These are phyloP conservation scores for Agrocybe pediades DNA, from an alignment of 768 basidiomycete genomes.

Conservation along the genomic window DNA sequence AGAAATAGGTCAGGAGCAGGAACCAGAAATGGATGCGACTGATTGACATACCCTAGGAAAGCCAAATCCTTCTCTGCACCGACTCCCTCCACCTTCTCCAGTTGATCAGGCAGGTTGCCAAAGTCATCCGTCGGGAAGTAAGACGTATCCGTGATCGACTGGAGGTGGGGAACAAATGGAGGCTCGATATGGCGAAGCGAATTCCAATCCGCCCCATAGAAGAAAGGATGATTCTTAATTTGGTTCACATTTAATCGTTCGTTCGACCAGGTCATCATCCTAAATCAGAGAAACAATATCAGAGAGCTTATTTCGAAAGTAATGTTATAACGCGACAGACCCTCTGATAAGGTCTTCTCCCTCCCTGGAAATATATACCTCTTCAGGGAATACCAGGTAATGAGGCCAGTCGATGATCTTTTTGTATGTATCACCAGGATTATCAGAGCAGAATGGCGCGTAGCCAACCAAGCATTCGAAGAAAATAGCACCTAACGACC, in stretches of 20 bases:
- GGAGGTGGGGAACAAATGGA: slow-evolving; percentile 92
- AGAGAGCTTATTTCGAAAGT: neutral
- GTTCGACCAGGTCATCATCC: slow-evolving; percentile 86
- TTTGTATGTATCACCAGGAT: slow-evolving; percentile 96
- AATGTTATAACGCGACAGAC: slow-evolving; percentile 45
- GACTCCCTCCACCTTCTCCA: slow-evolving; percentile 61
- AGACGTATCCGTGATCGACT: slow-evolving; percentile 90
- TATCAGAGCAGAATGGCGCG: slow-evolving; percentile 97
- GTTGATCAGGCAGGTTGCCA: slow-evolving; percentile 62
- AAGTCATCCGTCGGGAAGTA: slow-evolving; percentile 98
- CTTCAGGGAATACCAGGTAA: slow-evolving; percentile 92
- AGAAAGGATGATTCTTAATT: slow-evolving; percentile 93
- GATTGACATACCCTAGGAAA: slow-evolving; percentile 55
- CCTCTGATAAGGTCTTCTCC: slow-evolving; percentile 87
- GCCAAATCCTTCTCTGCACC: slow-evolving; percentile 70
- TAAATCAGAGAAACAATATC: slow-evolving; percentile 26
- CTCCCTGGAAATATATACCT: slow-evolving; percentile 91
- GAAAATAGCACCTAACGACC: slow-evolving; percentile 98
- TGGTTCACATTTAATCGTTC: slow-evolving; percentile 77
- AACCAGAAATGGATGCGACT: slow-evolving; percentile 3
- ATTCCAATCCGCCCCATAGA: slow-evolving; percentile 94
- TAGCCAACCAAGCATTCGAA: slow-evolving; percentile 98
- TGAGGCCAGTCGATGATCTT: slow-evolving; percentile 97
- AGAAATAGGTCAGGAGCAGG: slow-evolving; percentile 6
- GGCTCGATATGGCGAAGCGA: slow-evolving; percentile 91